Conservation (phyloP, 75 land plant species). For the Chamaecyparis obtusa region DNA sequence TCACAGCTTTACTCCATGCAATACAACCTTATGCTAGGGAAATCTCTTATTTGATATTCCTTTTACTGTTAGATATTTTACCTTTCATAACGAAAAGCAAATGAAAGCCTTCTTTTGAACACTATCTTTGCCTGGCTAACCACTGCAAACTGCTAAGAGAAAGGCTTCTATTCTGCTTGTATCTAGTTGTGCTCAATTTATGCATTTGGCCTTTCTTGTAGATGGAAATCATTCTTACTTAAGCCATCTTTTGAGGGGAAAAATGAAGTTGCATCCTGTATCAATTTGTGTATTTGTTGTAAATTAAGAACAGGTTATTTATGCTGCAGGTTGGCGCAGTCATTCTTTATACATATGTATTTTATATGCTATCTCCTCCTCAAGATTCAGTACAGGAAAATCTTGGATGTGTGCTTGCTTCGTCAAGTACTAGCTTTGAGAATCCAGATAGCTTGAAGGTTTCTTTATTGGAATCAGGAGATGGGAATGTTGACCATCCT, state of each 20-base stretch:
- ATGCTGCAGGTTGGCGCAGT: slow-evolving; percentile 85
- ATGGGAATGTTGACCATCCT: not conserved
- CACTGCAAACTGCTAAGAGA: not conserved
- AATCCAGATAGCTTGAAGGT: slow-evolving; percentile 23
- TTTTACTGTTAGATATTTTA: not conserved
- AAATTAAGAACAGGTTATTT: slow-evolving; percentile 3
- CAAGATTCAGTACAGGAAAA: slow-evolving; percentile 47
- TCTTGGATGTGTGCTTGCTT: slow-evolving; percentile 16
- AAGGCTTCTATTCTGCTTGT: not conserved
- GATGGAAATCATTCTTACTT: not conserved
- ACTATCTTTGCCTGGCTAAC: not conserved
- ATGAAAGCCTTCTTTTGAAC: not conserved
- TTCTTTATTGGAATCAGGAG: slow-evolving; percentile 36
- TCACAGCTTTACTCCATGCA: not conserved
- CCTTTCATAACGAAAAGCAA: not conserved
- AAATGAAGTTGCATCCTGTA: not conserved
- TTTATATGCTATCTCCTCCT: slow-evolving; percentile 86
- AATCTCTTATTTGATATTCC: not conserved
- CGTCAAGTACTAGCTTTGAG: not conserved
- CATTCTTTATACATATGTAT: slow-evolving; percentile 86
- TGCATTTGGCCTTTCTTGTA: not conserved
- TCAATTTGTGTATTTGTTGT: not conserved
- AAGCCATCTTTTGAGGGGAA: not conserved
- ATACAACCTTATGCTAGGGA: not conserved
- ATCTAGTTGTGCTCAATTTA: not conserved